Conservation (phyloP, 2,329 filamentous ascomycete genomes). For the Myriosclerotinia duriaeana region DNA sequence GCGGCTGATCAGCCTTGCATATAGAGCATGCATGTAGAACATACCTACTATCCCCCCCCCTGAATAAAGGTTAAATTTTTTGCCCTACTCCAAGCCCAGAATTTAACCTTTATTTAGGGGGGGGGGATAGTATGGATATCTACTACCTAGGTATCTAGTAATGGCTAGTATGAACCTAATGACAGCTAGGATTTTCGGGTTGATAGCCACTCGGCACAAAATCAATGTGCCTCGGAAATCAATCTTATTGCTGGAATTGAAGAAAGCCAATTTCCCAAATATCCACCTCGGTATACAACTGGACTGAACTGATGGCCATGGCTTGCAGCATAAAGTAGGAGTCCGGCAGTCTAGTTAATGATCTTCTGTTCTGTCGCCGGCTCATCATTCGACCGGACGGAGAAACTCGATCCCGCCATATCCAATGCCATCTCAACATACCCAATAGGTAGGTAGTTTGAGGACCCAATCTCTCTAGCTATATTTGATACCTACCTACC, state of each 20-base stretch:
- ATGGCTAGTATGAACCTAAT: neutral
- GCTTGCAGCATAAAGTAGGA: neutral
- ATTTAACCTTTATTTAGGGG: too few relatives aligned
- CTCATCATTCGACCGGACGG: neutral
- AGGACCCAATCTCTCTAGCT: neutral
- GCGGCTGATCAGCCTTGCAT: slow-evolving; percentile 4
- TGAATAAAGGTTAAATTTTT: too few relatives aligned
- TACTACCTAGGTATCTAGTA: too few relatives aligned
- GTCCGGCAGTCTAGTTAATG: too few relatives aligned
- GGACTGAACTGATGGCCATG: neutral
- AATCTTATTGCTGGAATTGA: neutral
- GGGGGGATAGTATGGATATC: too few relatives aligned
- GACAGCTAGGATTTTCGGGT: neutral
- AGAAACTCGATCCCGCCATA: neutral
- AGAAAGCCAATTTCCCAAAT: neutral
- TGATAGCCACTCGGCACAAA: neutral
- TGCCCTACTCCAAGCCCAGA: too few relatives aligned
- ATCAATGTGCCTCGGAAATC: neutral
- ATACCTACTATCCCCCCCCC: too few relatives aligned
- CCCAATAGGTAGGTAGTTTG: neutral
- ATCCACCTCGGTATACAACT: neutral
- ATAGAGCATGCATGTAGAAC: neutral
- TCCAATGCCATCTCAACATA: neutral
- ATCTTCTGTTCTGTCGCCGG: neutral
- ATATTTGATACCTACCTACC: neutral